phyloP scores from a whole-genome alignment of 208 protist species.

The Porcisia deanei region DNA sequence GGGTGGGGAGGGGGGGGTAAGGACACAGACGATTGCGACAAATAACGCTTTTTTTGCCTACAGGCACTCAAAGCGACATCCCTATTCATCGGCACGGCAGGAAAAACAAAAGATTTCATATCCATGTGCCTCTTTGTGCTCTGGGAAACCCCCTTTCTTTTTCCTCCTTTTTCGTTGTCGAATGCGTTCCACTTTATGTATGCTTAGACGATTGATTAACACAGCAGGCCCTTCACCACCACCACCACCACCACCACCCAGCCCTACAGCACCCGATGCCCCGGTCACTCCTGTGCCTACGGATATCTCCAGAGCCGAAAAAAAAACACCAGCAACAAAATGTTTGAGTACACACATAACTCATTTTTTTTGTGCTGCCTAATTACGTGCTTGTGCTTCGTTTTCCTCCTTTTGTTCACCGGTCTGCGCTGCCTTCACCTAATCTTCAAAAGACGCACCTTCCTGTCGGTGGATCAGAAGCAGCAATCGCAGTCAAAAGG shows the following conservation, averaged over 20 bases:
- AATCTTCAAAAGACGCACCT: not conserved
- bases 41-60: not conserved
- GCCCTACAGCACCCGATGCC: not conserved
- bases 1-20: not conserved
- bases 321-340: not conserved
- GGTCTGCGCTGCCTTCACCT: not conserved
- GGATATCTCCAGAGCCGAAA: not conserved
- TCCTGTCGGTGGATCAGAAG: slow-evolving; percentile 49
- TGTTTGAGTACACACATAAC: not conserved
- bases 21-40: not conserved
- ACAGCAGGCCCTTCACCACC: not conserved
- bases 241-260: too few species aligned
- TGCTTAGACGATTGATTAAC: not conserved
- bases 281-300: not conserved
- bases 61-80: not conserved
- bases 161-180: not conserved
- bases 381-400: too few species aligned
- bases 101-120: not conserved
- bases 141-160: not conserved
- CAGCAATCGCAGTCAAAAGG: slow-evolving; percentile 93
- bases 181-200: too few species aligned
- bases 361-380: not conserved
- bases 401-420: not conserved
- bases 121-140: not conserved
- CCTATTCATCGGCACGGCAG: not conserved